Conservation (phyloP, 225 moss, liverwort and hornwort genomes). For the Neckera pumila region DNA sequence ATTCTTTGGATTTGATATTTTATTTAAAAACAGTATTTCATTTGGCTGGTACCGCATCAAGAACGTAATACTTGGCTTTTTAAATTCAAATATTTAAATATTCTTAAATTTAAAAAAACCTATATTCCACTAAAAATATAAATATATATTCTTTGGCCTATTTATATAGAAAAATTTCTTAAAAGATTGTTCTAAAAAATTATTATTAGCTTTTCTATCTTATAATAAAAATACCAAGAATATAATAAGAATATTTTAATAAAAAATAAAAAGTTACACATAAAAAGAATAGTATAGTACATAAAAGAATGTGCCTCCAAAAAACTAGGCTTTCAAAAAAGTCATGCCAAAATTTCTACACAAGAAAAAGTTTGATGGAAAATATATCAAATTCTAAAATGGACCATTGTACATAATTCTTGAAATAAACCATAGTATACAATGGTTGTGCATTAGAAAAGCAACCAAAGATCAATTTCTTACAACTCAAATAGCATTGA, state of each 20-base stretch:
- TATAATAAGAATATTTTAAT: not conserved
- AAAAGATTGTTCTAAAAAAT: not conserved
- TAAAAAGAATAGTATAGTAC: not conserved
- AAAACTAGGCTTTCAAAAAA: not conserved
- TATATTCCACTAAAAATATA: not conserved
- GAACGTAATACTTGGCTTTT: too few species aligned
- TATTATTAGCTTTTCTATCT: not conserved
- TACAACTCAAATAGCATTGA: not conserved
- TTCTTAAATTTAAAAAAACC: not conserved
- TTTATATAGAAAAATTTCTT: not conserved
- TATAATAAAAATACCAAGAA: not conserved
- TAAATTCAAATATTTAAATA: not conserved
- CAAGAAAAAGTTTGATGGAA: not conserved
- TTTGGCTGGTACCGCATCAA: not conserved
- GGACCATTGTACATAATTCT: not conserved
- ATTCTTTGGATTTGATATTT: not conserved
- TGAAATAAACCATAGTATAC: too few species aligned
- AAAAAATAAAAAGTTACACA: not conserved
- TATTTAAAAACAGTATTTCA: not conserved
- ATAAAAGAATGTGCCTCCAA: fast-evolving
- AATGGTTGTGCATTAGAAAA: not conserved
- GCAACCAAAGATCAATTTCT: not conserved
- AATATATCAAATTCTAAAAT: not conserved
- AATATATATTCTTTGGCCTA: too few species aligned
- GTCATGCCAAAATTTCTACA: not conserved